phyloP scores from a whole-genome alignment of 2,329 filamentous ascomycete genomes.

The Chalaropsis ovoidea region DNA sequence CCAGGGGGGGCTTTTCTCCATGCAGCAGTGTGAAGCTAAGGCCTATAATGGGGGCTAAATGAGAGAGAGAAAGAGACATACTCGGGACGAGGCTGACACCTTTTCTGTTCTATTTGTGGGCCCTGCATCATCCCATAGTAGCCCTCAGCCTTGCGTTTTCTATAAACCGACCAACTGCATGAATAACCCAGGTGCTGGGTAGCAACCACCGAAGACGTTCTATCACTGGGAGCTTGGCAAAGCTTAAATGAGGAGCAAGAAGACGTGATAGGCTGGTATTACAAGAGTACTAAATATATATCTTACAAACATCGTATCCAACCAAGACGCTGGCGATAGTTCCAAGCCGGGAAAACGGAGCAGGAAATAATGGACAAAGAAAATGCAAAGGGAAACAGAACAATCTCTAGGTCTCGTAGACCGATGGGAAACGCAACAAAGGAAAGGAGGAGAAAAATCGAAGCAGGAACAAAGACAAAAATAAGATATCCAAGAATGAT shows the following conservation, averaged over 20 bases:
- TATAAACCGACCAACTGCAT: neutral
- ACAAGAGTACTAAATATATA: constrained; percentile 22
- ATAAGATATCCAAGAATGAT: neutral
- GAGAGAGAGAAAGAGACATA: too few species aligned
- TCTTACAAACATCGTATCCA: constrained; percentile 5
- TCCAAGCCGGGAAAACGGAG: neutral
- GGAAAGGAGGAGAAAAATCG: neutral
- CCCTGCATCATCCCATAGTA: neutral
- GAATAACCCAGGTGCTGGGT: too few species aligned
- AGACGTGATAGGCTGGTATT: constrained; percentile 20
- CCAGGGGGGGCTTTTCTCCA: too few species aligned
- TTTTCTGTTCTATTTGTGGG: neutral
- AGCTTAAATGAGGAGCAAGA: neutral
- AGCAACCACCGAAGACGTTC: too few species aligned
- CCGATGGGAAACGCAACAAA: constrained; percentile 3
- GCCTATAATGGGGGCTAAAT: too few species aligned
- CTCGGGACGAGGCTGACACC: neutral
- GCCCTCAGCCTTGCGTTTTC: neutral
- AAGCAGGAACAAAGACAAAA: neutral
- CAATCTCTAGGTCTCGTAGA: constrained; percentile 4
- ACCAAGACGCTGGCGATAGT: neutral
- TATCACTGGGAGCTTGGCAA: too few species aligned
- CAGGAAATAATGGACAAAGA: neutral
- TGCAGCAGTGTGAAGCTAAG: too few species aligned
- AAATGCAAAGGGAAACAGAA: constrained; percentile 12